A percentile compares a stretch with the other conserved stretches of the same genome.
These are phyloP conservation scores for Pterula multifida DNA, from an alignment of 1,284 basidiomycete genomes.

Conservation along the genomic window DNA sequence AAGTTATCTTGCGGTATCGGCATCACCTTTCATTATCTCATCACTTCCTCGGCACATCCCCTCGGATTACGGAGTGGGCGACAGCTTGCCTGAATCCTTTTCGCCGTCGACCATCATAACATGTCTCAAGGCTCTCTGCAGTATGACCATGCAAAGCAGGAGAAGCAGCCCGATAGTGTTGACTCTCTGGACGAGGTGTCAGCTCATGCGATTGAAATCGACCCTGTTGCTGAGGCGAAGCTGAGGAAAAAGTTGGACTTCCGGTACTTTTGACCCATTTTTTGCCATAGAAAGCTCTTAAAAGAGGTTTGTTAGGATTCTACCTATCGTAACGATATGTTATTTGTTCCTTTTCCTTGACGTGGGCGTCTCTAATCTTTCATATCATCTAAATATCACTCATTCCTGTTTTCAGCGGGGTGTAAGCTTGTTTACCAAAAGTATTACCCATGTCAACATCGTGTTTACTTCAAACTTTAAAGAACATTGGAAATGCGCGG, in stretches of 20 bases:
- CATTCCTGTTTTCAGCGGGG: background rate
- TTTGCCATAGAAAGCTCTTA: background rate
- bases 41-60: too few relatives aligned
- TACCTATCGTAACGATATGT: conserved; percentile 4
- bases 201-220: background rate
- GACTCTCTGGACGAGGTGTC: background rate
- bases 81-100: too few relatives aligned
- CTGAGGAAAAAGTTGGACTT: conserved; percentile 6
- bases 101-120: background rate
- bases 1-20: too few relatives aligned
- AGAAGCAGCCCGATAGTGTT: background rate
- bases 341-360: conserved; percentile 7
- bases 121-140: background rate
- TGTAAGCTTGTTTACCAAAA: background rate
- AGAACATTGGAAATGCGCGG: conserved; percentile 3
- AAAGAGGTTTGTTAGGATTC: conserved; percentile 2
- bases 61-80: too few relatives aligned
- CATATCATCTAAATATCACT: background rate
- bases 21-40: too few relatives aligned
- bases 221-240: conserved; percentile 6
- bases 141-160: background rate
- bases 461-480: background rate
- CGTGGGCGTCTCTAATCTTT: conserved; percentile 4
- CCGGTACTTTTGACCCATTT: background rate
- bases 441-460: background rate